Conservation (phyloP, 2,329 filamentous ascomycete species). For the Pseudocercospora vitis region DNA sequence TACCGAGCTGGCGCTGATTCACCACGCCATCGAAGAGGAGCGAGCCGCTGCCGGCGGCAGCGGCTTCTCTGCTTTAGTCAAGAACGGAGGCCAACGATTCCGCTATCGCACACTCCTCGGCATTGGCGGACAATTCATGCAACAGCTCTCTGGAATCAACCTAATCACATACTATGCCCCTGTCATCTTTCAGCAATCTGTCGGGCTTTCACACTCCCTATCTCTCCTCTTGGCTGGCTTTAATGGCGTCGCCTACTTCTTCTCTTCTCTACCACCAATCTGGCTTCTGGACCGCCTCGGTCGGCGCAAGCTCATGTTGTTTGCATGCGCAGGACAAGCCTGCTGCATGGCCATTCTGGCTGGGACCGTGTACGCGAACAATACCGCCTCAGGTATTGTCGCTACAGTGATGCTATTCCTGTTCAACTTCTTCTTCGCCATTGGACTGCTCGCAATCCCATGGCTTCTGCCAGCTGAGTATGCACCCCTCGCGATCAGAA, state of each 20-base stretch:
- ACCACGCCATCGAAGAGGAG: slow-evolving; percentile 45
- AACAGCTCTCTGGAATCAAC: slow-evolving; percentile 41
- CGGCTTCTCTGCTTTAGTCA: slow-evolving; percentile 41
- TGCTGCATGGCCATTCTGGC: slow-evolving; percentile 51
- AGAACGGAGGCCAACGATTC: slow-evolving; percentile 47
- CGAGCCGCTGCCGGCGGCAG: slow-evolving; percentile 38
- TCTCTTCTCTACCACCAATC: slow-evolving; percentile 42
- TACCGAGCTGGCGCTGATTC: slow-evolving; percentile 41
- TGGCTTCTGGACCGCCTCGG: slow-evolving; percentile 59
- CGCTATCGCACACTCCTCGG: slow-evolving; percentile 45
- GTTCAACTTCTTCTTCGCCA: slow-evolving; percentile 38
- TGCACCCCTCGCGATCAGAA: slow-evolving; percentile 86
- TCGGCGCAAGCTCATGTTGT: slow-evolving; percentile 44
- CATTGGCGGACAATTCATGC: slow-evolving; percentile 50
- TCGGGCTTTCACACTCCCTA: slow-evolving; percentile 47
- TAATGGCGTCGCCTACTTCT: slow-evolving; percentile 51
- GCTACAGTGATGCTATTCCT: slow-evolving; percentile 45
- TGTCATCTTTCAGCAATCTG: slow-evolving; percentile 49
- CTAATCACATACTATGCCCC: slow-evolving; percentile 40
- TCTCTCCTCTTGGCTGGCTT: slow-evolving; percentile 47
- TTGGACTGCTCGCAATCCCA: slow-evolving; percentile 63
- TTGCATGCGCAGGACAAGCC: slow-evolving; percentile 34
- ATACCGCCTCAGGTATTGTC: slow-evolving; percentile 44
- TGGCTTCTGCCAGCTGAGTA: slow-evolving; percentile 97
- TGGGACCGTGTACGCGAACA: slow-evolving; percentile 45